Conservation (phyloP, 257 asterid genomes). For the Schizonepeta tenuifolia region DNA sequence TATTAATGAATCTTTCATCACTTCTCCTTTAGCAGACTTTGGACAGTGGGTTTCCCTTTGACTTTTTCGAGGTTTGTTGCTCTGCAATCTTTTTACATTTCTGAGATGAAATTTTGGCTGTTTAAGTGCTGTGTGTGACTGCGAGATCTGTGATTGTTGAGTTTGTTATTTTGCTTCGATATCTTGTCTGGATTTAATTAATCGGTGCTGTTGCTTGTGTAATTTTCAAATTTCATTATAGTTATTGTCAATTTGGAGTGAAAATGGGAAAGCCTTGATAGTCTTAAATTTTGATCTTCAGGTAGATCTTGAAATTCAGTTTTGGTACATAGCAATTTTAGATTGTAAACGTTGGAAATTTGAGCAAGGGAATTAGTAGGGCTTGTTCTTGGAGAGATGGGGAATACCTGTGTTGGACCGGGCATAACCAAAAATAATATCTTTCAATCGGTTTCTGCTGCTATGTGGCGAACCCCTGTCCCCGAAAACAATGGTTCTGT, state of each 20-base stretch:
- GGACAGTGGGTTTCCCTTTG: conserved; percentile 32
- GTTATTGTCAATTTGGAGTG: conserved; percentile 31
- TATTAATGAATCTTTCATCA: neutral
- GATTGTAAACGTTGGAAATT: conserved; percentile 36
- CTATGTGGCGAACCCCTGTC: conserved; percentile 81
- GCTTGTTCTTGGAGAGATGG: conserved; percentile 52
- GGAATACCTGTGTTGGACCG: conserved; percentile 96
- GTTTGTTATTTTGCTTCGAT: neutral
- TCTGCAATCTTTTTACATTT: conserved; percentile 20
- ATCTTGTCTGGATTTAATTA: neutral
- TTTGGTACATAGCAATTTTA: conserved; percentile 12
- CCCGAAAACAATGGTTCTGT: conserved; percentile 48
- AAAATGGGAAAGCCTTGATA: conserved; percentile 18
- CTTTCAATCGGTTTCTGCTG: conserved; percentile 84
- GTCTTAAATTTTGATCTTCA: conserved; percentile 32
- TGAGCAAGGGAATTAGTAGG: conserved; percentile 34
- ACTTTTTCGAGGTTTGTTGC: conserved; percentile 36
- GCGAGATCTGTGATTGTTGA: conserved; percentile 30
- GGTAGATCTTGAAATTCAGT: conserved; percentile 42
- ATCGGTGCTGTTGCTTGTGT: neutral
- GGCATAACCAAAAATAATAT: conserved; percentile 65
- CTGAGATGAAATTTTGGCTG: neutral
- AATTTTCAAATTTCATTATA: conserved; percentile 1
- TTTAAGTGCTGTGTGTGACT: conserved; percentile 26
- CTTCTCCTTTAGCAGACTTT: conserved; percentile 25